A percentile compares a stretch with the other conserved stretches of the same genome.
Conservation (phyloP, 176 grass and related monocot species). For the Triticum turgidum region DNA sequence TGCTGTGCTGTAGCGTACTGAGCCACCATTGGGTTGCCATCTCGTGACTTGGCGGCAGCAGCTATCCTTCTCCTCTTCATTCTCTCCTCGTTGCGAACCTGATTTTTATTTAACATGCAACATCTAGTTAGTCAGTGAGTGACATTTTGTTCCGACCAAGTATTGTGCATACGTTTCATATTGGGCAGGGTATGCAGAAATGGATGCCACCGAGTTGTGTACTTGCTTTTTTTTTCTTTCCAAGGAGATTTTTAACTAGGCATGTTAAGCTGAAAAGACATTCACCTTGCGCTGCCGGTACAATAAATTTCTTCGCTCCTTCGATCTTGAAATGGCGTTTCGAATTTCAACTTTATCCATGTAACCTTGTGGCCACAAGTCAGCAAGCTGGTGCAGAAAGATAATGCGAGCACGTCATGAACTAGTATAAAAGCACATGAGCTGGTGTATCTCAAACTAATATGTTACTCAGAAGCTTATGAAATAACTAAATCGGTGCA, state of each 20-base stretch:
- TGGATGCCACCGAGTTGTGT: not conserved
- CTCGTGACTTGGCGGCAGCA: slow-evolving; percentile 29
- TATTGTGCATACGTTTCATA: not conserved
- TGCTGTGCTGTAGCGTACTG: slow-evolving; percentile 13
- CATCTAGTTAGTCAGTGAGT: not conserved
- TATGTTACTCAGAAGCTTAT: not conserved
- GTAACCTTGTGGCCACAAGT: slow-evolving; percentile 76
- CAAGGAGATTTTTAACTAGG: not conserved
- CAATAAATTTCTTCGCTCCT: slow-evolving; percentile 49
- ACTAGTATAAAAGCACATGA: slow-evolving; percentile 26
- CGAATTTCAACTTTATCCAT: slow-evolving; percentile 92
- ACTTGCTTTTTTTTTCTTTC: not conserved
- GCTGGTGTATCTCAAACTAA: not conserved
- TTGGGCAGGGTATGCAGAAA: not conserved
- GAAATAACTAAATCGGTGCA: not conserved
- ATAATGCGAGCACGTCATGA: not conserved
- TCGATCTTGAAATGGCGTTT: slow-evolving; percentile 68
- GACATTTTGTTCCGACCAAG: not conserved
- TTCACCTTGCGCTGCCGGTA: slow-evolving; percentile 64
- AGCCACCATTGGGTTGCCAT: slow-evolving; percentile 22
- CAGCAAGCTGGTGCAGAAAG: slow-evolving; percentile 50
- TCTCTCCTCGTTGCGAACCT: slow-evolving; percentile 71
- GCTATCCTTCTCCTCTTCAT: slow-evolving; percentile 67
- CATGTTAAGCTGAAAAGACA: not conserved
- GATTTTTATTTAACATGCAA: slow-evolving; percentile 1